These are phyloP conservation scores for Rhodamnia argentea DNA, from an alignment of 345 rosid species.

Conservation along the genomic window DNA sequence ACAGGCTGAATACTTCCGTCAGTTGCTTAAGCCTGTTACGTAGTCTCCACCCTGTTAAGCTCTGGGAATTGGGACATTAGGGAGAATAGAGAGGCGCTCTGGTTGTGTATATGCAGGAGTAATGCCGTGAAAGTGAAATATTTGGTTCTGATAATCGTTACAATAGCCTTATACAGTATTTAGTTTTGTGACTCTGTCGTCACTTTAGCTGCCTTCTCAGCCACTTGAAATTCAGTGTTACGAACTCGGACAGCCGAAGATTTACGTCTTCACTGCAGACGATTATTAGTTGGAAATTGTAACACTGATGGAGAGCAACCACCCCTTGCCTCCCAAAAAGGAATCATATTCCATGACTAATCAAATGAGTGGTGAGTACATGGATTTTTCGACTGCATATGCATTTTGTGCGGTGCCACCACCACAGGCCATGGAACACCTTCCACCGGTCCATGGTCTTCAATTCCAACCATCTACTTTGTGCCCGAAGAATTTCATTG, in stretches of 20 bases:
- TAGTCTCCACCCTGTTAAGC: conserved; percentile 32
- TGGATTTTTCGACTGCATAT: conserved; percentile 33
- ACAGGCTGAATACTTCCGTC: conserved; percentile 95
- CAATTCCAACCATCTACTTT: conserved; percentile 63
- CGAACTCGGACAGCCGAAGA: conserved; percentile 13
- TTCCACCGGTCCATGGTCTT: conserved; percentile 39
- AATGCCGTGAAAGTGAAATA: neutral
- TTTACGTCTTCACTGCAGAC: neutral
- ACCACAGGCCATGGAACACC: conserved; percentile 29
- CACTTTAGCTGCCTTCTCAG: conserved; percentile 16
- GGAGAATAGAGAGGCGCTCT: conserved; percentile 27
- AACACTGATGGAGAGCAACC: conserved; percentile 45
- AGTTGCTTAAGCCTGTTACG: conserved; percentile 97
- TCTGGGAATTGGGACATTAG: conserved; percentile 9
- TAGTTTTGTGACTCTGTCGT: neutral
- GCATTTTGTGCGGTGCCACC: conserved; percentile 43
- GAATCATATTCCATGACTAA: conserved; percentile 22
- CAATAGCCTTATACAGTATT: neutral
- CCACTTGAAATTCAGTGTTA: conserved; percentile 1
- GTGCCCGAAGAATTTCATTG: conserved; percentile 51
- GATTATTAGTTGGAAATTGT: neutral
- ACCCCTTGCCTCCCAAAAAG: conserved; percentile 11
- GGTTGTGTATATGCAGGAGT: conserved; percentile 23
- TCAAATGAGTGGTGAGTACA: conserved; percentile 30
- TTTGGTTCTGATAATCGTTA: conserved; percentile 10